Conservation (phyloP, 139 green algal species). For the Chlamydomonas applanata region DNA sequence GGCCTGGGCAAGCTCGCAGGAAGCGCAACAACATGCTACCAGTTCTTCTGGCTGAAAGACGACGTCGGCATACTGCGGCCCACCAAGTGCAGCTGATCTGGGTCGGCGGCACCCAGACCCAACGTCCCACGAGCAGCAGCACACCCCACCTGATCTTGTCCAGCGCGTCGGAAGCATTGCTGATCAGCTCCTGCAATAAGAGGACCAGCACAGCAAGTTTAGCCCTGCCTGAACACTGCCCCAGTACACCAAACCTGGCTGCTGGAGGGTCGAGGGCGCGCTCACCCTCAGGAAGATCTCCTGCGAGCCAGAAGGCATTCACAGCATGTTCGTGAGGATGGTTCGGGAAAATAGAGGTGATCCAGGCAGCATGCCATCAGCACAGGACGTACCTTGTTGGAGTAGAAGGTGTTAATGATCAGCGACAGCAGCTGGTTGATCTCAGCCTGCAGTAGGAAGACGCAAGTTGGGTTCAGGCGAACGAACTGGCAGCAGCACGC, state of each 20-base stretch:
- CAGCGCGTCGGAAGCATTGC: conserved; percentile 92
- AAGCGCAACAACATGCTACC: background rate
- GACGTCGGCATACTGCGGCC: background rate
- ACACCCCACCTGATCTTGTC: conserved; percentile 95
- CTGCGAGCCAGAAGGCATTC: conserved; percentile 13
- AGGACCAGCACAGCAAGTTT: background rate
- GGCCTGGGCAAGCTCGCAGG: background rate
- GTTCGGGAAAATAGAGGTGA: no score
- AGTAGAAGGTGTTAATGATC: conserved; percentile 99
- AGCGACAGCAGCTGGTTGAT: conserved; percentile 99
- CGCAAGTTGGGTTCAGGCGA: background rate
- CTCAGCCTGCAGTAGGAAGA: conserved; percentile 76
- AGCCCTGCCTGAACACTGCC: background rate
- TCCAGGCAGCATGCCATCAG: conserved; percentile 30
- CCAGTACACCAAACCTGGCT: background rate
- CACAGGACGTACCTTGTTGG: conserved; percentile 76
- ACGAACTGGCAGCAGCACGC: no score
- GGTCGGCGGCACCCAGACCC: no score
- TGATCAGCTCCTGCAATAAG: conserved; percentile 97
- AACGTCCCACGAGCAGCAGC: no score
- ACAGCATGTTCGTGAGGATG: background rate
- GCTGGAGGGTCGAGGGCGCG: background rate
- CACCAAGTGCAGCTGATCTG: conserved; percentile 3
- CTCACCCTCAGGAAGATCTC: conserved; percentile 86
- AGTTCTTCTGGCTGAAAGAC: background rate